Evolutionary conservation across 768 basidiomycete species (phyloP).

Genomic region (Lactarius sp.): DNA sequence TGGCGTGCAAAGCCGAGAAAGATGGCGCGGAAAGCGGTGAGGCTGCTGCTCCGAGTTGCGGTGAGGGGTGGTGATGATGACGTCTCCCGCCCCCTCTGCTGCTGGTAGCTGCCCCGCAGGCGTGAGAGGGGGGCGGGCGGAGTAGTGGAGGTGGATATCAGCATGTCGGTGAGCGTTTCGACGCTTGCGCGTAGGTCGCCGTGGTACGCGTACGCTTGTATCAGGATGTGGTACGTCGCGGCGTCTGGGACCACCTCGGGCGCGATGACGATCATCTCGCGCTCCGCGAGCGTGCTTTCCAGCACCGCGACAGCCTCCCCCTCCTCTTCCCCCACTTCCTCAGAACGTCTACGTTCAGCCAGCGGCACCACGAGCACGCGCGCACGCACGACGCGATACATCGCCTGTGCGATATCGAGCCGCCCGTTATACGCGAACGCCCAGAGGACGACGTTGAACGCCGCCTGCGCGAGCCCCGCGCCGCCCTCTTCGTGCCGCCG

Average conservation of each 20-base stretch:
- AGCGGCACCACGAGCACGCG: background rate
- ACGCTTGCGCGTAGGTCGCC: conserved; percentile 59
- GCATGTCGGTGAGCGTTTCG: conserved; percentile 62
- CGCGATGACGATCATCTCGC: conserved; percentile 43
- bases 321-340: conserved; percentile 33
- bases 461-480: conserved; percentile 55
- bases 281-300: conserved; percentile 37
- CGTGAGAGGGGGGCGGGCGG: conserved; percentile 28
- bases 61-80: too few species aligned
- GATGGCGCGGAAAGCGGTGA: conserved; percentile 57
- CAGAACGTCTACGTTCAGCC: too few species aligned
- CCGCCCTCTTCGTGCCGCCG: conserved; percentile 36
- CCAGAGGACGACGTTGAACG: conserved; percentile 67
- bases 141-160: conserved; percentile 30
- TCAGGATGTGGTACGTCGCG: conserved; percentile 61
- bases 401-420: conserved; percentile 49
- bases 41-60: conserved; percentile 31
- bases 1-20: conserved; percentile 73
- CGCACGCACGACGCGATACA: conserved; percentile 49
- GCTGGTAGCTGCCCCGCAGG: conserved; percentile 4
- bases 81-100: background rate
- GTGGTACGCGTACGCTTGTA: conserved; percentile 67
- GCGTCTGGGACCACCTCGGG: conserved; percentile 49
- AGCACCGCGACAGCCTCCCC: conserved; percentile 33
- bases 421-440: conserved; percentile 53